A percentile compares a stretch with the other conserved stretches of the same genome.
Evolutionary conservation across 177 flowering plant species (phyloP).

Genomic region (Vitis hybrid): DNA sequence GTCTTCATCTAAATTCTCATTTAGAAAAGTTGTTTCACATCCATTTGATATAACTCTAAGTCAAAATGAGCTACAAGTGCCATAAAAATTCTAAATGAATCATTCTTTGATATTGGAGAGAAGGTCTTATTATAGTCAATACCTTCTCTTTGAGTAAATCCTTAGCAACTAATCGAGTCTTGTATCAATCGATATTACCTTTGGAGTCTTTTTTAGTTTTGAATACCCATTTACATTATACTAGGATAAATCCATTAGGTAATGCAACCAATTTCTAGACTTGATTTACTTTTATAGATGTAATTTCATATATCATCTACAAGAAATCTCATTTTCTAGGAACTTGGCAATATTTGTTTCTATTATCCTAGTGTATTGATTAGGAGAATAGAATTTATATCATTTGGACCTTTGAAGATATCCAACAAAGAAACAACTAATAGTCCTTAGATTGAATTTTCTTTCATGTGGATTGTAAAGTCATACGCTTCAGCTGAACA

Average conservation of each 20-base stretch:
- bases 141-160: background rate
- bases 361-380: background rate
- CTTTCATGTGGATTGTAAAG: background rate
- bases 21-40: conserved; percentile 4
- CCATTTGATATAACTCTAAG: background rate
- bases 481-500: background rate
- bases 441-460: background rate
- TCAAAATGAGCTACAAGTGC: background rate
- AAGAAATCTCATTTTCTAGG: background rate
- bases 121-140: conserved; percentile 7
- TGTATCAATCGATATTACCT: background rate
- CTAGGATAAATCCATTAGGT: background rate
- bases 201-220: background rate
- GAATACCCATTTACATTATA: background rate
- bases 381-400: background rate
- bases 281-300: background rate
- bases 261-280: background rate
- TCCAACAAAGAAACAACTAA: background rate
- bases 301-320: background rate
- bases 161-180: background rate
- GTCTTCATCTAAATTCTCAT: too few species aligned
- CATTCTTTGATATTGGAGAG: background rate
- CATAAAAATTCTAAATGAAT: conserved; percentile 1
- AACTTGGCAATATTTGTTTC: background rate
- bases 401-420: background rate